Base-by-base conservation (phyloP, 768 basidiomycete species). In the Agaricus blazei region DNA sequence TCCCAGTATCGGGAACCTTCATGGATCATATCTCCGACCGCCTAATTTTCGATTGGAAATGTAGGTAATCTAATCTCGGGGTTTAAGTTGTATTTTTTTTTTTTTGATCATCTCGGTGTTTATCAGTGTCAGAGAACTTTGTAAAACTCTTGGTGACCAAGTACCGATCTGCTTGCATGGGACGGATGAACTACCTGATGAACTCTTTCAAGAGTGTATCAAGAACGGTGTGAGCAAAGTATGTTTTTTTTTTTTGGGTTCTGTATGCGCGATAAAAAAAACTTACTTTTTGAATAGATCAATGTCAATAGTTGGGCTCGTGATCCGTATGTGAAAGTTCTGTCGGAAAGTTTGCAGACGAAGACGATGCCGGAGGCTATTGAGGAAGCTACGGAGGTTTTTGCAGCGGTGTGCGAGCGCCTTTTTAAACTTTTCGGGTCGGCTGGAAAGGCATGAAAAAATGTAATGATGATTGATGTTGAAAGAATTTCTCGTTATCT, bases 301-400 rank as follows among this genome's bases (percentile, higher is more conserved):
- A 78, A 78, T 46, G 68, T 79, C 56, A 77, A 79, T 56, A 73
- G 73, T 54, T 77, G 75, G 74, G 75, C 66, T 1, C 71, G 75
- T 29, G 74, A 77, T 63, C 72, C 72, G 14, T 77, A 79, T 52
- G 70, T 68, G 2, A 70, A 71, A 55, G 55, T 56, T 0, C 60
- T 79, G 5, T 66, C 67, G 3, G 66, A 67, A 42, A 64, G 57
- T 1, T 61, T 77, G 15, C 60, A 64, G 47, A 62, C 67, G 2
- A 72, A 69, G 56, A 62, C 76, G 1, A 75, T 79, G 59, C 77
- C 76, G 2, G 75, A 77, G 4, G 76, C 74, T 2, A 70, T 75
- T 34, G 75, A 77, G 43, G 70, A 71, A 27, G 76, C 76, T 0
- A 75, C 72, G 0, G 74, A 77, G 58, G 71, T 67, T 9, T 77